Base-by-base conservation (phyloP, 345 rosid genomes). In the Populus tremula region DNA sequence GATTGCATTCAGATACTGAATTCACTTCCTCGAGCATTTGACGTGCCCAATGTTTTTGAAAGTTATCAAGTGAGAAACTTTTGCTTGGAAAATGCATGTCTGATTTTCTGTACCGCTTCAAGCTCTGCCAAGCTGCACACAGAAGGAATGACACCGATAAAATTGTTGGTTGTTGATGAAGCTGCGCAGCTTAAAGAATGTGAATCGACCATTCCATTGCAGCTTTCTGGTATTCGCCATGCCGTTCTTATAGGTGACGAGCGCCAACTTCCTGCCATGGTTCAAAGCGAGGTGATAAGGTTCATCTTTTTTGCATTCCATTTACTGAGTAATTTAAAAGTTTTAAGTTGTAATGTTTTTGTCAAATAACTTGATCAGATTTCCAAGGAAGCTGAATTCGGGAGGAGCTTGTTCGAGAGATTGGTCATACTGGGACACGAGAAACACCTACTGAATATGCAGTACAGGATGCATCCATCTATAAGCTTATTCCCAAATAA, bases 101-200 rank as follows among this genome's bases (percentile, higher is more conserved):
- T 89, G 9, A 17, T 87, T 18, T 86, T 89, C 81, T 87, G 89
- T 72, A 86, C 90, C 9, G 81, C 85, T 45, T 85, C 92, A 25
- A 72, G 88, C 67, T 87, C 90, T 36, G 71, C 65, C 12, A 89
- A 68, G 63, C 36, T 89, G 61, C 78, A 84, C 35, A 35, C 54
- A 72, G 62, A 47, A 59, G 67, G 70, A 72, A 70, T 47, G 61
- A 1, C 0, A 8, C 84, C 85, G 17, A 16, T 87, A 18, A 47
- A 80, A 4, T 70, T 87, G 70, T 67, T 89, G 71, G 84, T 89
- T 18, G 78, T 89, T 0, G 90, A 89, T 33, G 92, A 89, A 83
- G 92, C 92, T 36, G 87, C 90, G 33, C 90, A 87, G 84, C 73
- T 87, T 35, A 89, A 86, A 83, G 92, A 89, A 78, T 87, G 88